These are phyloP conservation scores for Entrophospora sp. DNA, from an alignment of 192 early-diverging fungal genomes.

Conservation along the genomic window DNA sequence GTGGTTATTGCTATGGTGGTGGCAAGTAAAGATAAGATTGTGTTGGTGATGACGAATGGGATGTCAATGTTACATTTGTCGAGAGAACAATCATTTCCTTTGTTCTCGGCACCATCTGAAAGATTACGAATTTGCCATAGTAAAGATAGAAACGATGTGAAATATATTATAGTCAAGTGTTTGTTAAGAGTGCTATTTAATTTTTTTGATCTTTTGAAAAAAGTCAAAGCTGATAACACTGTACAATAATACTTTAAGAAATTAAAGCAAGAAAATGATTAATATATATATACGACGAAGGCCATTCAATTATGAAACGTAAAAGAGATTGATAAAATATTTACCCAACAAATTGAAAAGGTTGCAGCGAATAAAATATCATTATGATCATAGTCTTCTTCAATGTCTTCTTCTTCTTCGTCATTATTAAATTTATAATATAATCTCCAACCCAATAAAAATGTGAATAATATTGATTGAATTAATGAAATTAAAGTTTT, in stretches of 20 bases:
- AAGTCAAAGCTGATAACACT: not conserved
- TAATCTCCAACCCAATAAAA: not conserved
- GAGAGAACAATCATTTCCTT: not conserved
- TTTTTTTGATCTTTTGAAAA: not conserved
- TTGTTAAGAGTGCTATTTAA: slow-evolving; percentile 28
- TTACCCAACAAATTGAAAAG: not conserved
- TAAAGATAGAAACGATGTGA: slow-evolving; percentile 10
- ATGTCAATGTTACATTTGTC: not conserved
- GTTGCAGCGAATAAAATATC: not conserved
- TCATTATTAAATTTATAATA: too few species aligned
- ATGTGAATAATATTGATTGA: not conserved
- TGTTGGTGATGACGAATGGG: not conserved
- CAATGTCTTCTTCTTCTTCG: too few species aligned
- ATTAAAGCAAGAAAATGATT: too few species aligned
- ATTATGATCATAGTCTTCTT: too few species aligned
- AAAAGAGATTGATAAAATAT: not conserved
- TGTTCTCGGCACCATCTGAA: too few species aligned
- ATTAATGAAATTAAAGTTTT: not conserved
- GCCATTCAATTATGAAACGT: not conserved
- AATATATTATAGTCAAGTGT: slow-evolving; percentile 23
- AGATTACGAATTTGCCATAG: slow-evolving; percentile 7
- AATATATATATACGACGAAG: too few species aligned
- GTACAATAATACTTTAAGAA: not conserved
- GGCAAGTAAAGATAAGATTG: not conserved
- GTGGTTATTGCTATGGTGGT: slow-evolving; percentile 22